Evolutionary conservation across 352 stramenopile genomes (phyloP), one percentile per base, ranked within the genome.

Genomic region (Pythium dissotocum): DNA sequence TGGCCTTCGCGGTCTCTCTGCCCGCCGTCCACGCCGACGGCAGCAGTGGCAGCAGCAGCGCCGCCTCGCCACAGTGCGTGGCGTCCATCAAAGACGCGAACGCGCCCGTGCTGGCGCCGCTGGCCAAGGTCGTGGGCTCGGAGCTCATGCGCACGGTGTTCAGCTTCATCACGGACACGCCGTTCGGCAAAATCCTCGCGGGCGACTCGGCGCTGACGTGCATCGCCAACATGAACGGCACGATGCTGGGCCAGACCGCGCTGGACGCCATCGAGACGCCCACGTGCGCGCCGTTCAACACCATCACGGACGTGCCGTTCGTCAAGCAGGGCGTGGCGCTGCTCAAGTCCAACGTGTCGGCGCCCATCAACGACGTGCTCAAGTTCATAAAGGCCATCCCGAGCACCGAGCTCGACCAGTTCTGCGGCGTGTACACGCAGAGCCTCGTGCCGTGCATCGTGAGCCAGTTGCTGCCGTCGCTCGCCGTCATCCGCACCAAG

Each of bases 181-280:
- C 69, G 16, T 52, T 75, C 30, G 75, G 75, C 48, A 76, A 81
- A 36, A 54, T 87, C 40, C 70, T 91, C 30, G 44, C 83, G 21
- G 70, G 71, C 53, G 58, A 74, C 9, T 71, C 82, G 16, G 80
- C 78, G 38, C 82, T 73, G 57, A 77, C 70, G 24, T 90, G 82
- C 32, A 64, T 90, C 42, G 80, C 82, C 44, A 87, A 88, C 61
- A 80, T 91, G 68, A 75, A 91, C 69, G 82, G 80, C 61, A 79
- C 67, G 6, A 55, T 73, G 40, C 51, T 91, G 36, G 76, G 77
- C 48, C 53, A 80, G 21, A 72, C 66, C 35, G 42, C 88, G 7
- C 44, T 64, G 13, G 67, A 73, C n/a, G 78, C 72, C n/a, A 61
- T 81, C 16, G 40, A 65, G 33, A 80, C 79, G 26, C 58, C 72